phyloP scores from a whole-genome alignment of 1,139 yeast species.

The Pichia sp. region DNA sequence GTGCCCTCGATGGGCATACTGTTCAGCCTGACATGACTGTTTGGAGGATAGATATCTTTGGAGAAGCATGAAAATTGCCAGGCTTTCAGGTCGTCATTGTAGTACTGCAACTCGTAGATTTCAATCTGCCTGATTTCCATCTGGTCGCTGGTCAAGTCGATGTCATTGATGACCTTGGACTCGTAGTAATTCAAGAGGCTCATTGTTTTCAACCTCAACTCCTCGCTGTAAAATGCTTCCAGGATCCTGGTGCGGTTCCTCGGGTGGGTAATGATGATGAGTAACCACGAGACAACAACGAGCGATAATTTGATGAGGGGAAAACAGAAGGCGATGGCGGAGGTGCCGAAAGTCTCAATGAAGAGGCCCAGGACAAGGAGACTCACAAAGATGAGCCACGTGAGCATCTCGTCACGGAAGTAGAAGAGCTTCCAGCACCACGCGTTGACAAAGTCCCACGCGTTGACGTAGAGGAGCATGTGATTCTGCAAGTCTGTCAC shows the following conservation, averaged over 20 bases:
- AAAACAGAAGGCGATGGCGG: constrained; percentile 28
- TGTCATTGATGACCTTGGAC: constrained; percentile 32
- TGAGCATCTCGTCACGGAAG: constrained; percentile 60
- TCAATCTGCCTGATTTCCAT: constrained; percentile 47
- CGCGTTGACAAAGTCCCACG: constrained; percentile 54
- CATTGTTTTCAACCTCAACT: constrained; percentile 49
- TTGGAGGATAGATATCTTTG: constrained; percentile 47
- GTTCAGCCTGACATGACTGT: constrained; percentile 36
- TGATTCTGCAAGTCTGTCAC: constrained; percentile 82
- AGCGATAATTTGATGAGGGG: constrained; percentile 39
- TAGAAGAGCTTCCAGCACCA: constrained; percentile 55
- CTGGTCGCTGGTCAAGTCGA: constrained; percentile 32
- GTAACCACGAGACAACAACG: constrained; percentile 48
- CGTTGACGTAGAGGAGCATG: constrained; percentile 62
- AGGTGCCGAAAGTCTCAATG: constrained; percentile 26
- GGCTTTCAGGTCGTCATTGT: constrained; percentile 43
- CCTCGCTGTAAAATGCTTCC: constrained; percentile 51
- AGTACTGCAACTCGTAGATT: constrained; percentile 65
- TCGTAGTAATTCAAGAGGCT: constrained; percentile 47
- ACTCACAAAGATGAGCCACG: constrained; percentile 47
- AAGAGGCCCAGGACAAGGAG: constrained; percentile 30
- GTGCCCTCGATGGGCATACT: constrained; percentile 31
- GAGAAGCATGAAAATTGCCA: constrained; percentile 62
- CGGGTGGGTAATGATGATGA: constrained; percentile 53
- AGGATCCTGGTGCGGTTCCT: constrained; percentile 42